Evolutionary conservation across 176 grass and related monocot species (phyloP), one percentile per base, ranked within the genome.

Genomic region (Musa troglodytarum): DNA sequence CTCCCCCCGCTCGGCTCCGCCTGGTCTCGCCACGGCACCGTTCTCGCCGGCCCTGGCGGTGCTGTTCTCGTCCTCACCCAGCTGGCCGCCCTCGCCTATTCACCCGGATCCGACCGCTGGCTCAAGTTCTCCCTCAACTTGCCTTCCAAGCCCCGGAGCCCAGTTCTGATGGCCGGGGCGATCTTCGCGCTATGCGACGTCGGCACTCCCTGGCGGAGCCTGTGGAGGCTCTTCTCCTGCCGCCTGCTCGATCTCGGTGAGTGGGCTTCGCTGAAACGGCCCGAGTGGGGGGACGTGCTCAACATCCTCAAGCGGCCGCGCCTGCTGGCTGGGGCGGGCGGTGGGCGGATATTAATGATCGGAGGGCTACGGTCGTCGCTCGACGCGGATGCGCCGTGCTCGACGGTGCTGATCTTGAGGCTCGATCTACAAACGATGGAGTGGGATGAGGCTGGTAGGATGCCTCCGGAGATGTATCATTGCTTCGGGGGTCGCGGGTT

Each of bases 171-270:
- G 1, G 90, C 87, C 1, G 89, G 73, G 1, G 77, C 83, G 78
- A 81, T 96, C 50, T 92, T 92, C 79, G 88, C 93, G 3, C 87
- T 96, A 8, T 92, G 89, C 69, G 93, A 96, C 58, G 93, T 96
- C 1, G 93, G 93, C 71, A 89, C 93, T 1, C 87, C 93, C 9
- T 96, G 93, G 93, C 87, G 93, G 63, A 96, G 79, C 87, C 87
- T 92, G 82, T 96, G 93, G 93, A 96, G 92, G 65, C 89, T 96
- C 68, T 96, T 90, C 78, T 92, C 89, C 56, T 96, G 93, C 87
- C 83, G 86, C 50, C 87, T 96, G 1, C 13, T 74, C 70, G 78
- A 61, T 19, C 9, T 87, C 49, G 84, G 92, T 2, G 86, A 87
- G 55, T 96, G 93, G 93, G 93, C 85, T 28, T 81, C 89, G 11